These are phyloP conservation scores for Blastobotrys capitulatus DNA, from an alignment of 1,139 yeast species.

Conservation along the genomic window DNA sequence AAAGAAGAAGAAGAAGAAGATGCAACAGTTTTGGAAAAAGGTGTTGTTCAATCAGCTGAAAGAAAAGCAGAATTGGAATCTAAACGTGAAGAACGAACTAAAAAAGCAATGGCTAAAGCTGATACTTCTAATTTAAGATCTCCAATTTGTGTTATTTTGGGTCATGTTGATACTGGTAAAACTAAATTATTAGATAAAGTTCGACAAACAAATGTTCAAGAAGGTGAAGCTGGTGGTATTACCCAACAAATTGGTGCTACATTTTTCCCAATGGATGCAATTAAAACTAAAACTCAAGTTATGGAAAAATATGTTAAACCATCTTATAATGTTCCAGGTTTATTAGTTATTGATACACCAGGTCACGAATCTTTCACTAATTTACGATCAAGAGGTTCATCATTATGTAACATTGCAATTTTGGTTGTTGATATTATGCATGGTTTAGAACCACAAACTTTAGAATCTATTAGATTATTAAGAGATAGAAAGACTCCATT, in stretches of 20 bases:
- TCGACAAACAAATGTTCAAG: constrained; percentile 98
- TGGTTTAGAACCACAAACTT: constrained; percentile 96
- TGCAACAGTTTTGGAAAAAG: constrained; percentile 24
- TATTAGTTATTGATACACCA: constrained; percentile 94
- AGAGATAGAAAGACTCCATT: constrained; percentile 98
- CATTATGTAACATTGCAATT: constrained; percentile 97
- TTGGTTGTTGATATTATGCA: constrained; percentile 98
- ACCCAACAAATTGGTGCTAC: constrained; percentile 99
- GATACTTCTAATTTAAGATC: constrained; percentile 64
- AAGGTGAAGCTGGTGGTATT: constrained; percentile 99
- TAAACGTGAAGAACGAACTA: constrained; percentile 37
- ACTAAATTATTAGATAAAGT: constrained; percentile 92
- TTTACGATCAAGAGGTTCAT: constrained; percentile 97
- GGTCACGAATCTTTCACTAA: constrained; percentile 99
- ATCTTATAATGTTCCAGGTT: constrained; percentile 89
- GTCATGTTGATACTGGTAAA: constrained; percentile 99
- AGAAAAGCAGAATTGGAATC: constrained; percentile 30
- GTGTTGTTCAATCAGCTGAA: constrained; percentile 22
- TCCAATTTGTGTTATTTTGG: constrained; percentile 97
- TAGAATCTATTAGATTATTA: constrained; percentile 85
- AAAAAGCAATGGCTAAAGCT: constrained; percentile 37
- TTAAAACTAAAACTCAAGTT: constrained; percentile 82
- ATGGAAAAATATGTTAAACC: constrained; percentile 85
- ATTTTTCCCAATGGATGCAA: constrained; percentile 94
- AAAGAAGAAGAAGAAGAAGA: constrained; percentile 28